Evolutionary conservation across 2,329 filamentous ascomycete genomes (phyloP).

Genomic region (Bimuria novae-zelandiae): DNA sequence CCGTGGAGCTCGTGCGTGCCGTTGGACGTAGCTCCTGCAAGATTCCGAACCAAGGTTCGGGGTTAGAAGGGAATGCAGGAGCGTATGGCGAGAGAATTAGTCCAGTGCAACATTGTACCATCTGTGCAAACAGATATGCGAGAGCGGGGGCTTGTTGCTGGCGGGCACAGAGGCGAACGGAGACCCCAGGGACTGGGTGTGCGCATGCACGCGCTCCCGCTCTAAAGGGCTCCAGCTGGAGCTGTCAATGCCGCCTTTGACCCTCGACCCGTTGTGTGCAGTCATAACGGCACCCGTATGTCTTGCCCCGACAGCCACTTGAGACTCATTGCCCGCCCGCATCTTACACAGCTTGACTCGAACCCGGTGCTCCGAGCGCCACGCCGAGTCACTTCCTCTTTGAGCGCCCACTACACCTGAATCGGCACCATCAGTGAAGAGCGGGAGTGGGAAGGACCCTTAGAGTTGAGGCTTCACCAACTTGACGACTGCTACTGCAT

Average conservation of each 20-base stretch:
- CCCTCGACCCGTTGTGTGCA: neutral
- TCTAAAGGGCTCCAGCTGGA: neutral
- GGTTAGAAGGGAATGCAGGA: neutral
- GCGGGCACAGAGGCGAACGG: neutral
- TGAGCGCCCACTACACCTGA: slow-evolving; percentile 10
- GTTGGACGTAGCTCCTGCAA: slow-evolving; percentile 2
- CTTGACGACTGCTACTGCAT: slow-evolving; percentile 3
- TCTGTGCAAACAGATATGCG: neutral
- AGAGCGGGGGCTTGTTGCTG: neutral
- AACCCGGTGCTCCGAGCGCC: slow-evolving; percentile 16
- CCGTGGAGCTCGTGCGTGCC: slow-evolving; percentile 1
- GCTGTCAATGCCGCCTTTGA: neutral
- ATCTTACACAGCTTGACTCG: neutral
- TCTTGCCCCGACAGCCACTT: neutral
- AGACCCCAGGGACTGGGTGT: neutral
- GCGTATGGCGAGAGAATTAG: neutral
- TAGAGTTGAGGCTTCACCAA: too few species aligned
- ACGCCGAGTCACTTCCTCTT: slow-evolving; percentile 13
- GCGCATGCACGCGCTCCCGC: slow-evolving; percentile 1
- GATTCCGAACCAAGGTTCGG: neutral
- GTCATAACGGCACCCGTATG: neutral
- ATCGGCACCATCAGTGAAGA: slow-evolving; percentile 11
- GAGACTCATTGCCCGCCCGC: neutral
- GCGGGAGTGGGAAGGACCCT: neutral
- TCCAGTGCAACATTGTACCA: neutral